These are phyloP conservation scores for Meyerozyma elateridarum DNA, from an alignment of 1,139 yeast species.

Conservation along the genomic window DNA sequence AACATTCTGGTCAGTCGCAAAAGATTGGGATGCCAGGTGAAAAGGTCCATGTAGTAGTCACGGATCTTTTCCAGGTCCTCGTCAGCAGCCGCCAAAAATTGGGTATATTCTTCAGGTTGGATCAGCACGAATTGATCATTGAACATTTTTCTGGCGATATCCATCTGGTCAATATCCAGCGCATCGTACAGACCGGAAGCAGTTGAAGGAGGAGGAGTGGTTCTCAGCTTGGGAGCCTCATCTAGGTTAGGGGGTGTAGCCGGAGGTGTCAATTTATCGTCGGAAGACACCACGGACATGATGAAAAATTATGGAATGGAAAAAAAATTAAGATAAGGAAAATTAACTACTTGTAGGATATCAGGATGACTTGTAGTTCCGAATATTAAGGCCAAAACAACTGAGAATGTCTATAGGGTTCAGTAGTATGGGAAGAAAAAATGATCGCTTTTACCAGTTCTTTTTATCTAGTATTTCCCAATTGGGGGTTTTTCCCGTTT, in stretches of 20 bases:
- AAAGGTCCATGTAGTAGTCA: conserved; percentile 42
- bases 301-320: too few species aligned
- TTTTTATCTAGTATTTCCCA: too few species aligned
- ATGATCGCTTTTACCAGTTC: neutral
- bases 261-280: conserved; percentile 3
- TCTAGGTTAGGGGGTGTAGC: conserved; percentile 1
- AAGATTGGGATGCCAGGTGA: conserved; percentile 47
- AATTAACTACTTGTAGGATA: too few species aligned
- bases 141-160: conserved; percentile 35
- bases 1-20: conserved; percentile 54
- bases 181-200: neutral
- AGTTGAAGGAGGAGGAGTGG: conserved; percentile 1
- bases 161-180: conserved; percentile 9
- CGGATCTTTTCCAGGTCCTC: conserved; percentile 39
- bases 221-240: conserved; percentile 1
- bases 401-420: too few species aligned
- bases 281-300: neutral
- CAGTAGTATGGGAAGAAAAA: neutral
- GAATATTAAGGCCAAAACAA: too few species aligned
- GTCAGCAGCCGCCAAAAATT: conserved; percentile 40
- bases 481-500: neutral
- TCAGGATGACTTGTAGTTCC: too few species aligned
- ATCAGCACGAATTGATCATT: conserved; percentile 40
- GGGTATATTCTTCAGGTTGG: conserved; percentile 45
- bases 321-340: neutral